Evolutionary conservation across 495 filamentous ascomycete species (phyloP), one percentile per base, ranked within the genome.

Genomic region (Talaromyces nanjingensis): DNA sequence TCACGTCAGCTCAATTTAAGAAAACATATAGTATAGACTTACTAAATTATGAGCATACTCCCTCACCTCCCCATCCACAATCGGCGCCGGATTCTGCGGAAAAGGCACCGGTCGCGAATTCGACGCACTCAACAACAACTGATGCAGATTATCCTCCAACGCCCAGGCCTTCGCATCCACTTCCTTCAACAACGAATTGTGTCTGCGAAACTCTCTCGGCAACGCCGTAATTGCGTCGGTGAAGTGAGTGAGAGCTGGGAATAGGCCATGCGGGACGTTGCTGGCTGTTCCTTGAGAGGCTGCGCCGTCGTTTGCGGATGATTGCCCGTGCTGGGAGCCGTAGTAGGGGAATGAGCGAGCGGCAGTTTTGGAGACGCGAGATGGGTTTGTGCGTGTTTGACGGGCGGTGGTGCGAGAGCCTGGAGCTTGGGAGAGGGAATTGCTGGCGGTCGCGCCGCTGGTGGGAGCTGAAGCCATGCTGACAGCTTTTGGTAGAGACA

Each of bases 111-210:
- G 76, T 66, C 85, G 83, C 25, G 85, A 81, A 63, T 84, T 83
- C 61, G 87, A 85, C 20, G 89, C 86, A 63, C 78, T 79, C 42
- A 87, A 81, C 65, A 96, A 83, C 64, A 93, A 78, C 68, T 88
- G 79, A 63, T 87, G 81, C 34, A 97, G 81, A 68, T 84, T 78
- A 64, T 82, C 81, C 67, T 84, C 81, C 8, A 83, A 74, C 5
- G 79, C 81, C 76, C 79, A 83, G 14, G 80, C 79, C 67, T 99
- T 99, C 58, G 94, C 93, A 78, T 99, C 96, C 34, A 97, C 94
- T 74, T 99, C 94, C 68, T 96, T 96, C 59, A 99, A 79, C 53
- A 97, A 83, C 6, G 92, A 94, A 70, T 96, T 96, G 73, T 99
- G 93, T 65, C 91, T 84, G 63, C 96, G 90, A 60, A 96, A 91